A percentile compares a stretch with the other conserved stretches of the same genome.
These are phyloP conservation scores for Zhuliangozyma blackwelliae DNA, from an alignment of 1,139 yeast genomes.

Conservation along the genomic window DNA sequence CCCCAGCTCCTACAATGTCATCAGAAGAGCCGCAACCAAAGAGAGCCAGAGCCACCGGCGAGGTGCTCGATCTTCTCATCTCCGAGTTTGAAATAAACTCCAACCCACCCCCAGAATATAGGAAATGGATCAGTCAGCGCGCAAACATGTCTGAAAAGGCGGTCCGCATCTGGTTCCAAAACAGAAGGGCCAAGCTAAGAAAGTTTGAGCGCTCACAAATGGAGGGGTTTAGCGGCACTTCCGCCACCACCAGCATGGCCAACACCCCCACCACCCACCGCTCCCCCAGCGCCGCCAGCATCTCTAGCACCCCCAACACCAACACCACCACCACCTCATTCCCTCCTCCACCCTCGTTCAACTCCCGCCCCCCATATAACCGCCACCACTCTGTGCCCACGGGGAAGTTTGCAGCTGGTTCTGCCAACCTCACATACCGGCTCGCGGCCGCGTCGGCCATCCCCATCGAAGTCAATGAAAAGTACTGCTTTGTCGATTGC, in stretches of 20 bases:
- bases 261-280: constrained; percentile 5
- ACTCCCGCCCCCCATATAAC: constrained; percentile 2
- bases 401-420: background rate
- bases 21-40: constrained; percentile 12
- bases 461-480: constrained; percentile 58
- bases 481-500: constrained; percentile 65
- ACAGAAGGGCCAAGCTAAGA: constrained; percentile 77
- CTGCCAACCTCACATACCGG: background rate
- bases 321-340: background rate
- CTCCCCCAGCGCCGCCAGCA: too few species aligned
- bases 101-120: constrained; percentile 61
- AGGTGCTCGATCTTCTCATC: constrained; percentile 65
- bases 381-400: background rate
- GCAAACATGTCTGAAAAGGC: constrained; percentile 91
- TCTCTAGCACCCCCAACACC: too few species aligned
- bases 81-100: constrained; percentile 70
- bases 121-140: constrained; percentile 67
- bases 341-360: constrained; percentile 5
- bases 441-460: constrained; percentile 12
- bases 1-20: too few species aligned
- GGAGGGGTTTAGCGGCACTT: constrained; percentile 6
- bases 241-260: constrained; percentile 3
- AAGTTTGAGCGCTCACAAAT: constrained; percentile 45
- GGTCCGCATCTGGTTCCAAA: constrained; percentile 94
- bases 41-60: constrained; percentile 74